Evolutionary conservation across 1,284 basidiomycete genomes (phyloP).

Genomic region (Phenoliferia sp.): DNA sequence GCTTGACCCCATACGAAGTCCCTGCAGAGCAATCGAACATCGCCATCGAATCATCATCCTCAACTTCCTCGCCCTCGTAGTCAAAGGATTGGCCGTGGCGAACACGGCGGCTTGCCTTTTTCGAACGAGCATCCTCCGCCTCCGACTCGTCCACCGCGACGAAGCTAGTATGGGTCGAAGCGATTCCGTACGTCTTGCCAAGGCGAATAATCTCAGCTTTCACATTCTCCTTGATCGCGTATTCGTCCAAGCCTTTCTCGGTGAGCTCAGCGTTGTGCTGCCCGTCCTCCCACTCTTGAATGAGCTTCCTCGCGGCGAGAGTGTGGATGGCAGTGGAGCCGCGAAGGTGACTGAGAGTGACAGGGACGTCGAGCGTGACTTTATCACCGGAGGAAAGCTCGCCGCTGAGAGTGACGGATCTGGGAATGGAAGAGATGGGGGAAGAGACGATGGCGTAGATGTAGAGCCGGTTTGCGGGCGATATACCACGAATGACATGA

Average conservation of each 20-base stretch:
- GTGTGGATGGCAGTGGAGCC: slow-evolving; percentile 46
- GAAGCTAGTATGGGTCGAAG: slow-evolving; percentile 54
- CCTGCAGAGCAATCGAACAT: no score
- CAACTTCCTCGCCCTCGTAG: neutral
- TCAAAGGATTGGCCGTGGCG: no score
- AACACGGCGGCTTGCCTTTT: no score
- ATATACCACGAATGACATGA: neutral
- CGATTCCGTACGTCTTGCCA: slow-evolving; percentile 53
- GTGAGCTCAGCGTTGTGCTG: neutral
- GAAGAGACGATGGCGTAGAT: slow-evolving; percentile 17
- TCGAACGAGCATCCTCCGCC: neutral
- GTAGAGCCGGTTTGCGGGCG: slow-evolving; percentile 15
- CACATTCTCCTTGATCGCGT: slow-evolving; percentile 33
- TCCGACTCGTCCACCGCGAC: slow-evolving; percentile 49
- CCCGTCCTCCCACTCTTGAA: slow-evolving; percentile 47
- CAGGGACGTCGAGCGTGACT: slow-evolving; percentile 11
- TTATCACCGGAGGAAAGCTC: slow-evolving; percentile 7
- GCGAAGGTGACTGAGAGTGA: neutral
- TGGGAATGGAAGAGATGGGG: neutral
- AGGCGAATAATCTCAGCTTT: slow-evolving; percentile 51
- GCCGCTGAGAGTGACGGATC: slow-evolving; percentile 9
- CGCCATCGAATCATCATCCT: neutral
- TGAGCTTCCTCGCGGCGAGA: slow-evolving; percentile 53
- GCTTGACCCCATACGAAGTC: no score
- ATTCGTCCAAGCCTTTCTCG: neutral